A percentile compares a stretch with the other conserved stretches of the same genome.
phyloP scores from a whole-genome alignment of 1,284 basidiomycete species.

The Butyriboletus appendiculatus region DNA sequence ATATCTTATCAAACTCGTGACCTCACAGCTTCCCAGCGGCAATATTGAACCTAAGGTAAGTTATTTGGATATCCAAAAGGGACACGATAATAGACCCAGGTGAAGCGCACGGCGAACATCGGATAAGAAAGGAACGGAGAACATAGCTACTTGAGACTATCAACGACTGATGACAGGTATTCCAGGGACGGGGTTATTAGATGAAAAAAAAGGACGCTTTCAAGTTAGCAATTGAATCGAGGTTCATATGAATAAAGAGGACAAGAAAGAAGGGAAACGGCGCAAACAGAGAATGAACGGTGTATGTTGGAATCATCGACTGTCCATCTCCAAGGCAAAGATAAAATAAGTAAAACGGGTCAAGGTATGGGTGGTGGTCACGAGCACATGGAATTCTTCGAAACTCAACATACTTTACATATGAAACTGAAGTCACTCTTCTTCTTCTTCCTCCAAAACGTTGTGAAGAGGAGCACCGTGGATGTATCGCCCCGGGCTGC shows the following conservation, averaged over 20 bases:
- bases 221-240: constrained; percentile 20
- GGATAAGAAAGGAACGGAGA: constrained; percentile 20
- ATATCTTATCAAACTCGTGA: constrained; percentile 13
- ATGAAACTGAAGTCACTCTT: constrained; percentile 38
- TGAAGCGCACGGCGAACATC: neutral
- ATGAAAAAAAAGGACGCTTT: constrained; percentile 1
- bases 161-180: constrained; percentile 26
- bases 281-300: constrained; percentile 6
- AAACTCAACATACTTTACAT: constrained; percentile 27
- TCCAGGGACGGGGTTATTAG: constrained; percentile 24
- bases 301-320: constrained; percentile 5
- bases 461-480: constrained; percentile 89
- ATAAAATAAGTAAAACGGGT: constrained; percentile 8
- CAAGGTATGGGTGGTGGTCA: constrained; percentile 32
- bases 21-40: constrained; percentile 4
- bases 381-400: constrained; percentile 11
- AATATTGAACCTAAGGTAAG: neutral
- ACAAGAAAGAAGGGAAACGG: neutral
- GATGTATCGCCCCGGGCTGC: constrained; percentile 74
- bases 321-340: constrained; percentile 17
- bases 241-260: constrained; percentile 6
- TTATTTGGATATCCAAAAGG: constrained; percentile 24
- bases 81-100: constrained; percentile 8
- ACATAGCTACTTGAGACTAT: constrained; percentile 25
- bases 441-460: constrained; percentile 79